Evolutionary conservation across 768 basidiomycete species (phyloP).

Genomic region (Clathrus columnatus): DNA sequence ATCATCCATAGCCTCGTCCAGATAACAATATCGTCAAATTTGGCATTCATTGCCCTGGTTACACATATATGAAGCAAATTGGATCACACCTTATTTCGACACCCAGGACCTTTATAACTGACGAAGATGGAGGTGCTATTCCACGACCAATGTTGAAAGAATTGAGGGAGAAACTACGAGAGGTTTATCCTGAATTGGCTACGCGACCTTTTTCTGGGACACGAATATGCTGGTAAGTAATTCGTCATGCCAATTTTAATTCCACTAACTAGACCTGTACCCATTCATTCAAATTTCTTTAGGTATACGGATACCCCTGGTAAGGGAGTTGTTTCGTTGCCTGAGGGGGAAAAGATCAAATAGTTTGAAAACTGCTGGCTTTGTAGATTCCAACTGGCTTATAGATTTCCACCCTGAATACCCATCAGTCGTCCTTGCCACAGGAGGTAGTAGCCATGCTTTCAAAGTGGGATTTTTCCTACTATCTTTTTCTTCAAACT

Average conservation of each 20-base stretch:
- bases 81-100: slow-evolving; percentile 52
- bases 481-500: background rate
- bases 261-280: background rate
- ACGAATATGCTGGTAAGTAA: slow-evolving; percentile 79
- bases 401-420: slow-evolving; percentile 65
- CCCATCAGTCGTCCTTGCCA: slow-evolving; percentile 64
- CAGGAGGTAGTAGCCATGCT: slow-evolving; percentile 81
- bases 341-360: background rate
- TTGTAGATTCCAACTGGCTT: slow-evolving; percentile 77
- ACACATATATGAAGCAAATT: slow-evolving; percentile 25
- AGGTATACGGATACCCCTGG: slow-evolving; percentile 83
- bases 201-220: slow-evolving; percentile 63
- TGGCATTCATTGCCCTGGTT: slow-evolving; percentile 69
- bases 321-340: background rate
- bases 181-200: slow-evolving; percentile 71
- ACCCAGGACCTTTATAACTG: slow-evolving; percentile 63
- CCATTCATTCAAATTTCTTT: background rate
- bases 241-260: too few species aligned
- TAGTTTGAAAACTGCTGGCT: background rate
- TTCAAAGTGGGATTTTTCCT: slow-evolving; percentile 51
- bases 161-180: slow-evolving; percentile 43
- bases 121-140: slow-evolving; percentile 54
- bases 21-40: slow-evolving; percentile 61
- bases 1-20: slow-evolving; percentile 46
- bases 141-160: slow-evolving; percentile 44